Percentiles rank a stretch among this genome's conserved stretches.
phyloP scores from a whole-genome alignment of 2,329 filamentous ascomycete species.

The Diaporthe aspalathi region DNA sequence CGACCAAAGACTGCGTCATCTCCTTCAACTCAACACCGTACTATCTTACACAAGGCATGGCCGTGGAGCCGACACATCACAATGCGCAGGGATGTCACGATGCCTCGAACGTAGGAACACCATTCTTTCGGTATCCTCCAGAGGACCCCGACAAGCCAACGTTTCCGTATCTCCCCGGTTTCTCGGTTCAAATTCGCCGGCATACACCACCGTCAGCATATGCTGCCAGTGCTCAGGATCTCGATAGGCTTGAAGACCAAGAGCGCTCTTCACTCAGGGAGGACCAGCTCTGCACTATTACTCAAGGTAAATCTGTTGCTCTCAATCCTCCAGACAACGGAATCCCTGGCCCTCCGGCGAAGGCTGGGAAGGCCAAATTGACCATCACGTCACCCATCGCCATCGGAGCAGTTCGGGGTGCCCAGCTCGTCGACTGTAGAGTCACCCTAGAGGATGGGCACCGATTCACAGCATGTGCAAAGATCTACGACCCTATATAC shows the following conservation, averaged over 20 bases:
- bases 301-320: conserved; percentile 1
- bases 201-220: background rate
- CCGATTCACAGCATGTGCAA: background rate
- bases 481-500: conserved; percentile 3
- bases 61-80: too few relatives aligned
- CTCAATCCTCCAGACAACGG: background rate
- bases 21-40: too few relatives aligned
- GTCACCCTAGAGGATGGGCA: background rate
- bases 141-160: background rate
- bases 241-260: background rate
- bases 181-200: background rate
- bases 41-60: too few relatives aligned
- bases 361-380: background rate
- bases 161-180: background rate
- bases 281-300: background rate
- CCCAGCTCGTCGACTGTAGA: background rate
- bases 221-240: background rate
- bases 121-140: background rate
- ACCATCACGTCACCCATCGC: background rate
- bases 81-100: too few relatives aligned
- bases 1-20: too few relatives aligned
- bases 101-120: too few relatives aligned
- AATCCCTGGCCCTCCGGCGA: background rate
- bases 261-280: background rate
- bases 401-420: background rate